Conservation (phyloP, 257 asterid genomes). For the Nicotiana otophora region DNA sequence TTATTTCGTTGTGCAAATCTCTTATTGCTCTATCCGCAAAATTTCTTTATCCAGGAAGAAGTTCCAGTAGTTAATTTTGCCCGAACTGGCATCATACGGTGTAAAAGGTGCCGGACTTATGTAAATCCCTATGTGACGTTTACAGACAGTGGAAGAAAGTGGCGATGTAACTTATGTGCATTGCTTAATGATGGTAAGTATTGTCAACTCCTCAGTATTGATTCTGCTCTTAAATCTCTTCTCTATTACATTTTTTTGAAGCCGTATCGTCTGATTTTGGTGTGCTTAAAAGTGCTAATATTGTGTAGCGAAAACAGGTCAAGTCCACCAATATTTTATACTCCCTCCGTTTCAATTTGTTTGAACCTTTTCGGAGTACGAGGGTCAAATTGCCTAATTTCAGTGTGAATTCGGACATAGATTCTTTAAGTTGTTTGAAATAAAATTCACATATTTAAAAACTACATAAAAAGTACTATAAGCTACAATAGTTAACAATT, state of each 20-base stretch:
- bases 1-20: neutral
- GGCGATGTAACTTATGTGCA: slow-evolving; percentile 88
- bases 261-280: neutral
- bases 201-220: neutral
- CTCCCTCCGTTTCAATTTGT: too few relatives aligned
- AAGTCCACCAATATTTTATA: neutral
- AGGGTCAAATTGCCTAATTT: too few relatives aligned
- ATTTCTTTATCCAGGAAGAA: slow-evolving; percentile 62
- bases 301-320: neutral
- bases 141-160: slow-evolving; percentile 84
- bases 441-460: too few relatives aligned
- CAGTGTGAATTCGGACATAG: too few relatives aligned
- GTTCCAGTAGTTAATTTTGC: slow-evolving; percentile 83
- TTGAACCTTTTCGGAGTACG: too few relatives aligned
- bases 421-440: too few relatives aligned
- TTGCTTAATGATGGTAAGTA: slow-evolving; percentile 72
- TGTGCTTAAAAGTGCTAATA: neutral
- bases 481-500: too few relatives aligned
- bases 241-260: too few relatives aligned
- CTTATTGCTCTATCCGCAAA: slow-evolving; percentile 12
- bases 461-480: too few relatives aligned
- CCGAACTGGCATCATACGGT: slow-evolving; percentile 73
- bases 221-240: neutral
- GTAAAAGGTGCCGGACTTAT: slow-evolving; percentile 88
- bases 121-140: slow-evolving; percentile 76